Percentiles rank a stretch among this genome's conserved stretches.
Conservation (phyloP, 2,329 filamentous ascomycete species). For the Aspergillus sclerotialis region DNA sequence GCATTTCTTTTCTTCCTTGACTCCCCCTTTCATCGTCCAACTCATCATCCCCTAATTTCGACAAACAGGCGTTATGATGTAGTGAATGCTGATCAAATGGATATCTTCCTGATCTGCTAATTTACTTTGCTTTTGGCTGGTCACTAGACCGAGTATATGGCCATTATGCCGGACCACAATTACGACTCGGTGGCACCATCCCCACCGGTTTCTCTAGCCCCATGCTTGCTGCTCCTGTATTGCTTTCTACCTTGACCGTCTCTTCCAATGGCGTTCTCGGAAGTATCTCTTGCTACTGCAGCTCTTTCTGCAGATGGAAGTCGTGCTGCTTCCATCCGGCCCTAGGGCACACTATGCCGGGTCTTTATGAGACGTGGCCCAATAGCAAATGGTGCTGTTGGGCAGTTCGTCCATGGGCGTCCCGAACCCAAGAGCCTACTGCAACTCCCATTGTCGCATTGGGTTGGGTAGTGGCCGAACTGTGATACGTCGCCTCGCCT, state of each 20-base stretch:
- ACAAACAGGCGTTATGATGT: not conserved
- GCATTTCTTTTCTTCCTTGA: not conserved
- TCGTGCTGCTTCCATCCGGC: conserved; percentile 19
- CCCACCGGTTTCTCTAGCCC: conserved; percentile 9
- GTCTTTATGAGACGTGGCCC: conserved; percentile 35
- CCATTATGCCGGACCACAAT: conserved; percentile 8
- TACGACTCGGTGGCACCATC: conserved; percentile 20
- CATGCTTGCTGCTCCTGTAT: conserved; percentile 3
- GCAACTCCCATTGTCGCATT: conserved; percentile 20
- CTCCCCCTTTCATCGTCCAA: not conserved
- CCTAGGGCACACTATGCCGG: conserved; percentile 15
- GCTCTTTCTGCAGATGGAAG: conserved; percentile 21
- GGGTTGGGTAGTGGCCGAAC: conserved; percentile 20
- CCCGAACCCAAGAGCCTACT: conserved; percentile 22
- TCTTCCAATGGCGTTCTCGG: conserved; percentile 9
- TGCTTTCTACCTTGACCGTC: conserved; percentile 17
- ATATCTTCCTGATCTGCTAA: not conserved
- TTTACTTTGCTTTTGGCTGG: not conserved
- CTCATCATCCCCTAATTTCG: not conserved
- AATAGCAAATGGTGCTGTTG: conserved; percentile 26
- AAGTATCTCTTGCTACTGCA: conserved; percentile 22
- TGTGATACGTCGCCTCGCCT: conserved; percentile 30
- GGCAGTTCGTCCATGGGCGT: conserved; percentile 28
- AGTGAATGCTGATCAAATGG: not conserved
- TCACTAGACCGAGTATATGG: not conserved